phyloP scores from a whole-genome alignment of 208 protist species.

The Crithidia thermophila region DNA sequence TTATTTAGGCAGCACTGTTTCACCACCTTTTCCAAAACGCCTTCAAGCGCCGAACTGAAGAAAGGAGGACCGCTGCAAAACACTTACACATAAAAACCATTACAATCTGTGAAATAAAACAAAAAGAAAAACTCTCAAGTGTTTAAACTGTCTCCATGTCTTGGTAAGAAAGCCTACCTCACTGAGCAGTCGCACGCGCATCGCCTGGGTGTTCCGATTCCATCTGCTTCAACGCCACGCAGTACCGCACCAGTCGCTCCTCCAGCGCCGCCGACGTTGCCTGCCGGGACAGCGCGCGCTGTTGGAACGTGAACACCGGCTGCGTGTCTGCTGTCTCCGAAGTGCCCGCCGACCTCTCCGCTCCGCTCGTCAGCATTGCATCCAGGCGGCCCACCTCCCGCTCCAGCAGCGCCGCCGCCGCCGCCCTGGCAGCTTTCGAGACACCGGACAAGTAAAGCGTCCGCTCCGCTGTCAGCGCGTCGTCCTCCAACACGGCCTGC shows the following conservation, averaged over 20 bases:
- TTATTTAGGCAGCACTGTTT: too few species aligned
- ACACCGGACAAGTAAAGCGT: constrained; percentile 31
- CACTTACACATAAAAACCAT: too few species aligned
- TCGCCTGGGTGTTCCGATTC: background rate
- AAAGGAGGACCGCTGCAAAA: too few species aligned
- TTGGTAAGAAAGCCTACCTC: too few species aligned
- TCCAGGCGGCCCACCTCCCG: constrained; percentile 42
- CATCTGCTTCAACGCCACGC: constrained; percentile 39
- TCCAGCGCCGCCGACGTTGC: constrained; percentile 26
- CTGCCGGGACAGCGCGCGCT: constrained; percentile 27
- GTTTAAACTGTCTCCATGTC: too few species aligned
- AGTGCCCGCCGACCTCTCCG: background rate
- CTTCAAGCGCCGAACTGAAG: too few species aligned
- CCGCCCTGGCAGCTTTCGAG: background rate
- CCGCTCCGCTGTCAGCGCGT: constrained; percentile 30
- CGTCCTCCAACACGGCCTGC: constrained; percentile 24
- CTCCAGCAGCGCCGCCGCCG: constrained; percentile 39
- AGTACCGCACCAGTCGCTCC: constrained; percentile 51
- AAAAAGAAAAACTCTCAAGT: background rate
- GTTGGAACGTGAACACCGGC: constrained; percentile 43
- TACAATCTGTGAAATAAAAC: too few species aligned
- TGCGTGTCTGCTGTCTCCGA: background rate
- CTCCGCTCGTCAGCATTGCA: constrained; percentile 10
- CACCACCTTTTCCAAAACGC: too few species aligned
- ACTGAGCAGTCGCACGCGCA: background rate